Base-by-base conservation (phyloP, 1,139 yeast species). In the Tardiomyces digboiensis region DNA sequence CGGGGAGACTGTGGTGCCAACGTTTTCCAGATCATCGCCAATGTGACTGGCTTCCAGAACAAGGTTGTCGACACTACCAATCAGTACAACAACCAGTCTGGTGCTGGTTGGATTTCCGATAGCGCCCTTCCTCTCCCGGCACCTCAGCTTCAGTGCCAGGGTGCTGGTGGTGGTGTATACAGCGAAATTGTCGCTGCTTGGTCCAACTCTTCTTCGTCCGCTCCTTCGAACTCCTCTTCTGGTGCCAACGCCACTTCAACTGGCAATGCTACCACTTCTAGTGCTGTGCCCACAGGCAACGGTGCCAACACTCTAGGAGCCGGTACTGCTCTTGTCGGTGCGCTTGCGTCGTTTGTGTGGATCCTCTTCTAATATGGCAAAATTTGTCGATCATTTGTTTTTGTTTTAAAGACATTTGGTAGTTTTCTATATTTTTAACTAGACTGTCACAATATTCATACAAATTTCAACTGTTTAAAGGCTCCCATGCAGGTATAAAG, bases 1-100 rank as follows among this genome's bases (percentile, higher is more conserved):
- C 69, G 77, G 54, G 61, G 64, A 52, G 76, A 72, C 55, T 67
- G 66, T 49, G 65, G 61, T 42, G 75, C 77, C 43, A 72, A 72
- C 52, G 72, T 72, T 22, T 70, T 71, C 57, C 46, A 61, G 41
- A 36, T 64, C 29, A 64, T 71, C 44, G 74, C 75, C 46, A 52
- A 63, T 49, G 54, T 56, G 52, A 56, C 67, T 19, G 65, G 62
- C 44, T 54, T 63, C 48, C 48, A 53, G 38, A 68, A 68, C 59
- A 42, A 48, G 45, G 45, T 51, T 40, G 67, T 68, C 44, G 69
- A 70, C 53, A 65, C 69, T 45, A 58, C 67, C 29, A 55, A 55
- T 54, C 49, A 60, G 44, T 59, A 55, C 47, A 66, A 70, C 67
- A 71, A 71, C 58, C 56, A 58, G 49, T 63, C 73, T 41, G 64